phyloP scores from a whole-genome alignment of 305 asterid genomes.

The Nicotiana rustica region DNA sequence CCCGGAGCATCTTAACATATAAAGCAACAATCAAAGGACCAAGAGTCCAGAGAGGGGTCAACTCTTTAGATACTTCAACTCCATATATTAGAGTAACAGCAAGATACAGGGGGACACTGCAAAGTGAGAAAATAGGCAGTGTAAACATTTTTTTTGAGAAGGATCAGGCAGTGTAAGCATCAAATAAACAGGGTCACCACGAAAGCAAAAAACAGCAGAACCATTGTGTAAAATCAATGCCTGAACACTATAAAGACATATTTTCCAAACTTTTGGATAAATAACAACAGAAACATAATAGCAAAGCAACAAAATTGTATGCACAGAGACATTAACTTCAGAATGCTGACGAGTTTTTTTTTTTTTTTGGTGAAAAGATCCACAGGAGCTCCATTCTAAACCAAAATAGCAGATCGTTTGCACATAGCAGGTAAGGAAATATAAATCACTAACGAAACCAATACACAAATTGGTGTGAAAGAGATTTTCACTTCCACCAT shows the following conservation, averaged over 20 bases:
- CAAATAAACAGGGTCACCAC: not conserved
- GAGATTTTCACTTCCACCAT: not conserved
- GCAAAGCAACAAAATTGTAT: constrained; percentile 16
- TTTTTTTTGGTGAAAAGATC: too few species aligned
- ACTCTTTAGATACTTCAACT: constrained; percentile 76
- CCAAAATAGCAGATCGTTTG: not conserved
- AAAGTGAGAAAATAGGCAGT: constrained; percentile 39
- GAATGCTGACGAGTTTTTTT: not conserved
- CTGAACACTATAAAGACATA: not conserved
- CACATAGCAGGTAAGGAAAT: not conserved
- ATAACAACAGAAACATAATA: not conserved
- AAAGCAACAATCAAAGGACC: constrained; percentile 79
- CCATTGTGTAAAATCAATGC: not conserved
- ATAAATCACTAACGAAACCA: not conserved
- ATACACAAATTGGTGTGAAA: not conserved
- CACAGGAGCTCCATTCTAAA: not conserved
- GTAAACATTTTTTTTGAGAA: not conserved
- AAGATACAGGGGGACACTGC: constrained; percentile 78
- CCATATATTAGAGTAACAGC: constrained; percentile 71
- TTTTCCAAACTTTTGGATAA: not conserved
- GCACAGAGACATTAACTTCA: not conserved
- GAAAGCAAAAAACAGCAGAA: constrained; percentile 1
- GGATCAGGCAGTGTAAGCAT: not conserved
- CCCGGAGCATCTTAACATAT: constrained; percentile 63
- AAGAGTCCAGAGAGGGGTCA: constrained; percentile 82